A percentile compares a stretch with the other conserved stretches of the same genome.
Conservation (phyloP, 2,329 filamentous ascomycete species). For the Fonsecaea monophora region DNA sequence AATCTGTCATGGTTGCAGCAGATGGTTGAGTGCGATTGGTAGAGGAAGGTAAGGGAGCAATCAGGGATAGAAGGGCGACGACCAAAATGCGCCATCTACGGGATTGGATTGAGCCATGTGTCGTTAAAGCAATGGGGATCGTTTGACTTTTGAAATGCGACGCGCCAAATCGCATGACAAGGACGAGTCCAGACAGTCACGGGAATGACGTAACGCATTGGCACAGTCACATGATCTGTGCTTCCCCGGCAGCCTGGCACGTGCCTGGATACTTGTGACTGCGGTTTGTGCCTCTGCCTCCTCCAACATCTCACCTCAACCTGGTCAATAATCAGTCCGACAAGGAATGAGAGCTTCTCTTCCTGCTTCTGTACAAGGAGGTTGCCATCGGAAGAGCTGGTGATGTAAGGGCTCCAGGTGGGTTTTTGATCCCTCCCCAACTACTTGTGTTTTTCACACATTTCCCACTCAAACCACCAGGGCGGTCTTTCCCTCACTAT, state of each 20-base stretch:
- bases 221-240: neutral
- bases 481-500: neutral
- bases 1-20: constrained; percentile 56
- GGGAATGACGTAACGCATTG: neutral
- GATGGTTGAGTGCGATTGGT: neutral
- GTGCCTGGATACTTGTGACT: too few species aligned
- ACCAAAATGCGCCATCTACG: neutral
- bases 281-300: neutral
- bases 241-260: too few species aligned
- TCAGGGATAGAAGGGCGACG: neutral
- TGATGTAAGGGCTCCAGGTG: too few species aligned
- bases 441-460: neutral
- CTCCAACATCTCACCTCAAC: neutral
- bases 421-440: neutral
- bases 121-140: neutral
- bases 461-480: neutral
- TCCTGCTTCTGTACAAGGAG: neutral
- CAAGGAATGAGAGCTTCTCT: neutral
- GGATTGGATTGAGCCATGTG: constrained; percentile 2
- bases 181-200: neutral
- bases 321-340: neutral
- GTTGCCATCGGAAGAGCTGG: neutral
- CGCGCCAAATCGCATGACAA: constrained; percentile 1
- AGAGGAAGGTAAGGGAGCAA: neutral
- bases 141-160: constrained; percentile 6